Evolutionary conservation across 2,329 filamentous ascomycete species (phyloP), one percentile per base, ranked within the genome.

Genomic region (Fusarium ambrosium): DNA sequence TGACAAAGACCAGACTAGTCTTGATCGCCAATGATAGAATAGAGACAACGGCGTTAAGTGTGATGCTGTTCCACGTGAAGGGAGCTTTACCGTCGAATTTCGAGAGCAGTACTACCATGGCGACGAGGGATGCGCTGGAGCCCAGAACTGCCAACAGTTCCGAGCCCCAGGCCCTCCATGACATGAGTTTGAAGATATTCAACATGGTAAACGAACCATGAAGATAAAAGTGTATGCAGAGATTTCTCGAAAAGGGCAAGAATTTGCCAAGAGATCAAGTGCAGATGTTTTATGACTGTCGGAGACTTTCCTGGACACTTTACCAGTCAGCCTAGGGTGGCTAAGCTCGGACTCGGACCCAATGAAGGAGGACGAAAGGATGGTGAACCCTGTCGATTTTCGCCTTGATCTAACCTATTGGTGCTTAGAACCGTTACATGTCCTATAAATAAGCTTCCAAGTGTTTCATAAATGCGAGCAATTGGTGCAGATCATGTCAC

Each of bases 21-120:
- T 77, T 76, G 10, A 58, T 69, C 1, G 63, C 36, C 2, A 71
- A 27, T 1, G 73, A 71, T 10, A 77, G 48, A 32, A 76, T 67
- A 3, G 75, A 71, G 16, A 75, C 55, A 32, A 76, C 29, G 11
- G 72, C 58, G 68, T 76, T 76, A 29, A 77, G 72, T 22, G 73
- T 75, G 16, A 77, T 36, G 51, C 62, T 39, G 27, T 71, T 58
- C 67, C 67, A 71, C 4, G 61, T 27, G 39, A 77, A 74, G 27
- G 74, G 61, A 6, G 45, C 32, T 37, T 68, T 70, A 9, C 58
- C 62, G 58, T 74, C 36, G 20, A 65, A 74, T 14, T 43, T 18
- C 8, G 58, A 41, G 6, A 71, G 61, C 2, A 71, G 29, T 4
- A 62, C 55, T 11, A 70, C 61, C 60, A 70, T 72, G 34, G 56